Conservation (phyloP, 73 alveolate species). For the Tetrahymena borealis region DNA sequence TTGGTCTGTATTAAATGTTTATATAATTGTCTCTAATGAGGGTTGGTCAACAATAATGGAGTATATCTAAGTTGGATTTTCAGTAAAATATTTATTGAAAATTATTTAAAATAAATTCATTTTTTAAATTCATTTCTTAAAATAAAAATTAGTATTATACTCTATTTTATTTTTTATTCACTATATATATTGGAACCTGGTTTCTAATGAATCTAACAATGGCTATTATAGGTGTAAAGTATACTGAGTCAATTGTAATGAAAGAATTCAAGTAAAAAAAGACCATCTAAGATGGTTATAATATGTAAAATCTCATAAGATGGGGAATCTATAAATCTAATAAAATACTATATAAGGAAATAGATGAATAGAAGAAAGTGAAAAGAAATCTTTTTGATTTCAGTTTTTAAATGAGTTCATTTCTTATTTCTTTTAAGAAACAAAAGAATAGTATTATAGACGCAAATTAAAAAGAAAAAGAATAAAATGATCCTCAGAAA, state of each 20-base stretch:
- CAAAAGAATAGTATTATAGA: neutral
- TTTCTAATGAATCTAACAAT: slow-evolving; percentile 77
- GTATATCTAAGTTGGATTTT: slow-evolving; percentile 54
- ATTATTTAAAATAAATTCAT: neutral
- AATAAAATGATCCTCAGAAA: neutral
- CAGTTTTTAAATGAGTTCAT: neutral
- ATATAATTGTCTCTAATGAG: slow-evolving; percentile 66
- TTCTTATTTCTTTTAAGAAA: neutral
- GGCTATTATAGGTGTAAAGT: slow-evolving; percentile 80
- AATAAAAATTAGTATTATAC: slow-evolving; percentile 20
- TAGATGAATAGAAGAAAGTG: neutral
- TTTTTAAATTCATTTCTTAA: too few species aligned
- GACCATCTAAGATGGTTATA: neutral
- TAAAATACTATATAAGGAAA: neutral
- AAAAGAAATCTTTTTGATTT: neutral
- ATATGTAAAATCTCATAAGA: neutral
- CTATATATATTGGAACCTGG: slow-evolving; percentile 80
- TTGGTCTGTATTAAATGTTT: slow-evolving; percentile 59
- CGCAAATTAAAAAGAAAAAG: neutral
- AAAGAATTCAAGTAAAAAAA: neutral
- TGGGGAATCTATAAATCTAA: neutral
- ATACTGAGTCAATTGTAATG: slow-evolving; percentile 18
- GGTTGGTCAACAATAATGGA: slow-evolving; percentile 84
- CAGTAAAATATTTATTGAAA: neutral
- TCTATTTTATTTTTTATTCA: slow-evolving; percentile 58